These are phyloP conservation scores for Verticillium nubilum DNA, from an alignment of 2,329 filamentous ascomycete genomes.

Conservation along the genomic window DNA sequence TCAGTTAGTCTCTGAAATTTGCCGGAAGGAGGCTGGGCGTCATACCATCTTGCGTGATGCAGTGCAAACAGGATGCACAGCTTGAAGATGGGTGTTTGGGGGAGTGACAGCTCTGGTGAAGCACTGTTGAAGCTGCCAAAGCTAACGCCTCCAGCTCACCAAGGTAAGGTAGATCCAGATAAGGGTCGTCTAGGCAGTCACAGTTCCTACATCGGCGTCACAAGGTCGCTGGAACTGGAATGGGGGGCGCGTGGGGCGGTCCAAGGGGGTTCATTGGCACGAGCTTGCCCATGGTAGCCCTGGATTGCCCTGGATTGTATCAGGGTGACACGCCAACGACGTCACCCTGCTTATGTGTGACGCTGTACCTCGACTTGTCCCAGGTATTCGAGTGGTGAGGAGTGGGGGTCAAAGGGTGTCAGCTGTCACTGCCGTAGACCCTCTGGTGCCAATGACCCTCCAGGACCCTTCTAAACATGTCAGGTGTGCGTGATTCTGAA, in stretches of 20 bases:
- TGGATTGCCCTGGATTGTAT: background rate
- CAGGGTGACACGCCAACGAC: background rate
- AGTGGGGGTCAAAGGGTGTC: background rate
- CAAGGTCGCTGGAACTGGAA: background rate
- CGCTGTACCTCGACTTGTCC: background rate
- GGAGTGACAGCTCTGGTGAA: background rate
- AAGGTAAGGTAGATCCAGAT: no score
- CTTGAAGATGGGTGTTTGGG: background rate
- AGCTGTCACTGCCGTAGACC: background rate
- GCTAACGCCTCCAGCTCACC: background rate
- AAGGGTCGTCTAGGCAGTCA: background rate
- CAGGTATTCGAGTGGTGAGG: background rate
- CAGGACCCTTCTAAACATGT: background rate
- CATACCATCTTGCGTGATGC: background rate
- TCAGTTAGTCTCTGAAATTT: background rate
- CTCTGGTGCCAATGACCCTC: background rate
- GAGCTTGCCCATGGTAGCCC: no score
- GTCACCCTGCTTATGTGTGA: background rate
- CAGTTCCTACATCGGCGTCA: background rate
- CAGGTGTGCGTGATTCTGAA: background rate
- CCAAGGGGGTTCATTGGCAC: background rate
- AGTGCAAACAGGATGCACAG: background rate
- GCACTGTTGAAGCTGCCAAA: background rate
- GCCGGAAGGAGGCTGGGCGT: background rate
- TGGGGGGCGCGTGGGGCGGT: background rate